These are phyloP conservation scores for Strobilomyces echinocephalus DNA, from an alignment of 768 basidiomycete species.

Conservation along the genomic window DNA sequence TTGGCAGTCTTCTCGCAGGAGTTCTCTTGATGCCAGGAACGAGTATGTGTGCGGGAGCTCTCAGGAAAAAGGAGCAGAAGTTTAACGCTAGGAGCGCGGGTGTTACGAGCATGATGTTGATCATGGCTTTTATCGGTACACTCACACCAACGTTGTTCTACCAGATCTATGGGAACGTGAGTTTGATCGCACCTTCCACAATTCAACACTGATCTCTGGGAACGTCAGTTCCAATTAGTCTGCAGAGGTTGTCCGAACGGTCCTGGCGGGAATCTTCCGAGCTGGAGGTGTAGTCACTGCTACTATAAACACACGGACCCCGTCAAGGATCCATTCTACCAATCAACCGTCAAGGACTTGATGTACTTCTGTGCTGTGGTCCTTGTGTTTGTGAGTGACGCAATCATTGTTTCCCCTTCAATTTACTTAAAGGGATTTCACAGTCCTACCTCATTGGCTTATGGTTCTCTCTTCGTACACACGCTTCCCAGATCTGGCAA, in stretches of 20 bases:
- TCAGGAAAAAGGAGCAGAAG: conserved; percentile 89
- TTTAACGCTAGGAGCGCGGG: conserved; percentile 99
- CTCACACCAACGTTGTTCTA: conserved; percentile 95
- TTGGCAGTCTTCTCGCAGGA: conserved; percentile 91
- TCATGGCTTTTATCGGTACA: conserved; percentile 98
- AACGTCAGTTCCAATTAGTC: conserved; percentile 72
- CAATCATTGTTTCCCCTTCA: not conserved
- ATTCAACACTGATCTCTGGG: conserved; percentile 3
- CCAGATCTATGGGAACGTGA: conserved; percentile 93
- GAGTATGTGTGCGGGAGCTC: conserved; percentile 90
- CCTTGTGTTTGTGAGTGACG: conserved; percentile 72
- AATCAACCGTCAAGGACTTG: conserved; percentile 87
- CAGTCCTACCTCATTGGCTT: conserved; percentile 95
- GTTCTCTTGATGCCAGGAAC: conserved; percentile 95
- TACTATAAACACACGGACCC: conserved; percentile 95
- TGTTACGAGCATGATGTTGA: conserved; percentile 98
- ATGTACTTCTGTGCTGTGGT: conserved; percentile 96
- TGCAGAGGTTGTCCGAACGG: conserved; percentile 72
- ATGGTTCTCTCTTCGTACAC: conserved; percentile 98
- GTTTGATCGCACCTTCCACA: conserved; percentile 30
- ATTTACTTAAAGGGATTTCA: conserved; percentile 2
- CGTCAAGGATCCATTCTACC: conserved; percentile 91
- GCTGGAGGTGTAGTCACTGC: conserved; percentile 87
- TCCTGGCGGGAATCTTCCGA: conserved; percentile 24
- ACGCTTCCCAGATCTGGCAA: conserved; percentile 98